These are phyloP conservation scores for Xylaria sp. DNA, from an alignment of 2,329 filamentous ascomycete species.

Conservation along the genomic window DNA sequence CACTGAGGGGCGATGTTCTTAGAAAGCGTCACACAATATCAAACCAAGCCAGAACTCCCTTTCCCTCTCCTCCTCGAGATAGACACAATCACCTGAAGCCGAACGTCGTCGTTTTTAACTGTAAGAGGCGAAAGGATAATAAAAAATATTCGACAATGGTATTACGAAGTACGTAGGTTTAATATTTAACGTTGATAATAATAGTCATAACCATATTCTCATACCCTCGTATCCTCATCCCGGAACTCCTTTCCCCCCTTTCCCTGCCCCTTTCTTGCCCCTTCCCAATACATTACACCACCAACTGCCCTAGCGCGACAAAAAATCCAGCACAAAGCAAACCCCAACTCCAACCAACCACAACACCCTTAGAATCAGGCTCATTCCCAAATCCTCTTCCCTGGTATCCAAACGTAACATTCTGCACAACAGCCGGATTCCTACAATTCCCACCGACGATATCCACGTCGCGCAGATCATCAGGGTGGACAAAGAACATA, in stretches of 20 bases:
- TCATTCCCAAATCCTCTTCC: conserved; percentile 54
- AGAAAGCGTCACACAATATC: too few relatives aligned
- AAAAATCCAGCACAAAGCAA: conserved; percentile 20
- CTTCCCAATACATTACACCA: too few relatives aligned
- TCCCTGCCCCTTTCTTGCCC: too few relatives aligned
- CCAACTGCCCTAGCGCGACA: conserved; percentile 2
- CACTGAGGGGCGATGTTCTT: too few relatives aligned
- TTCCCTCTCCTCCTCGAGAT: too few relatives aligned
- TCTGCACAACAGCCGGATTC: conserved; percentile 69
- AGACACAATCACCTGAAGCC: too few relatives aligned
- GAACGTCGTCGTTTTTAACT: too few relatives aligned
- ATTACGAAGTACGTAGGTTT: neutral
- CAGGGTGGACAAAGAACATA: conserved; percentile 79
- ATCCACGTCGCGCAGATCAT: conserved; percentile 71
- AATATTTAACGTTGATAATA: too few relatives aligned
- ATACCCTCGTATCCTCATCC: neutral
- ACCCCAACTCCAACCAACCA: conserved; percentile 25
- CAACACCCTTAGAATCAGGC: conserved; percentile 36
- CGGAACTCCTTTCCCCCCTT: neutral
- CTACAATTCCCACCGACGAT: conserved; percentile 71
- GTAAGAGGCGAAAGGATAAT: too few relatives aligned
- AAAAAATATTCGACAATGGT: neutral
- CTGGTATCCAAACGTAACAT: conserved; percentile 73
- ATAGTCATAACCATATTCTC: conserved; percentile 5
- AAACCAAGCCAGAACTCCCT: too few relatives aligned